Conservation (phyloP, 768 basidiomycete genomes). For the Termitomyces sp. region DNA sequence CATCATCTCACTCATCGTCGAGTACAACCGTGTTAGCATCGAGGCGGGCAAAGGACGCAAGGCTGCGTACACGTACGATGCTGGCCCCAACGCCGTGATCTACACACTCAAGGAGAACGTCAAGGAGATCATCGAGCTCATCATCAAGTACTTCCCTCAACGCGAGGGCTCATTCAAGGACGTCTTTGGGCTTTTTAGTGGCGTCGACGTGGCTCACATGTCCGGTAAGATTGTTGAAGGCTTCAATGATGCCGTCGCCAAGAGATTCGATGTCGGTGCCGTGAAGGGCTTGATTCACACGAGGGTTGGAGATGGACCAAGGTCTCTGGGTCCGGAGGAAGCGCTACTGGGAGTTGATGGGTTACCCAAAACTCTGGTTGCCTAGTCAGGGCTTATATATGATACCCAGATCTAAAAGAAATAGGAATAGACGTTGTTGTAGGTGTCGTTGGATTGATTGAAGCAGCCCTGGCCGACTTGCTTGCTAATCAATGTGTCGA, state of each 20-base stretch:
- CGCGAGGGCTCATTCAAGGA: constrained; percentile 65
- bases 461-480: no score
- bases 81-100: constrained; percentile 97
- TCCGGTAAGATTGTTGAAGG: constrained; percentile 54
- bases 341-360: constrained; percentile 65
- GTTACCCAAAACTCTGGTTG: constrained; percentile 51
- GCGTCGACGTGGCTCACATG: constrained; percentile 25
- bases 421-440: background rate
- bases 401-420: background rate
- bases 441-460: background rate
- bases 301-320: constrained; percentile 86
- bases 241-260: constrained; percentile 76
- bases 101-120: constrained; percentile 79
- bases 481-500: no score
- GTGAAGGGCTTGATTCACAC: constrained; percentile 93
- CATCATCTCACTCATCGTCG: constrained; percentile 88
- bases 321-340: constrained; percentile 57
- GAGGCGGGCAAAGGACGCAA: constrained; percentile 51
- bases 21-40: constrained; percentile 81
- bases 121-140: constrained; percentile 67
- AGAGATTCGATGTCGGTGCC: constrained; percentile 64
- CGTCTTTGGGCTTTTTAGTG: constrained; percentile 57
- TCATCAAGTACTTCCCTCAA: constrained; percentile 87
- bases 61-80: constrained; percentile 99
- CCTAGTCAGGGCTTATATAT: background rate